These are phyloP conservation scores for Oropetium thomaeum DNA, from an alignment of 176 grass and related monocot genomes.

Conservation along the genomic window DNA sequence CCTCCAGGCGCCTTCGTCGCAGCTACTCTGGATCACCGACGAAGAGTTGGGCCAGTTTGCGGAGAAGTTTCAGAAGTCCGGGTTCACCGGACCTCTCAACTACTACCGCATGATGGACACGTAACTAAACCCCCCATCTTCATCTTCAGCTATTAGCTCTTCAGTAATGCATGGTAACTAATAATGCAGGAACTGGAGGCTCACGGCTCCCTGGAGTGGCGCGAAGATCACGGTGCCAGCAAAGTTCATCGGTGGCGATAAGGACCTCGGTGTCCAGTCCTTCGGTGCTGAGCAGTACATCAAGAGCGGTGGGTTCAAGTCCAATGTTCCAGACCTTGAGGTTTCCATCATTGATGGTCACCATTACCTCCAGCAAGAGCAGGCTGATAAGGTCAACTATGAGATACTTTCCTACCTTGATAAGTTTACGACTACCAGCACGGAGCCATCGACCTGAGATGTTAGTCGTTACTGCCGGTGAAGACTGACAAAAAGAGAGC, in stretches of 20 bases:
- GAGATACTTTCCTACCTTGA: constrained; percentile 56
- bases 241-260: constrained; percentile 47
- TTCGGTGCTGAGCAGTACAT: constrained; percentile 31
- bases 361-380: constrained; percentile 66
- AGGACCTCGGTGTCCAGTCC: constrained; percentile 37
- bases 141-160: not conserved
- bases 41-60: constrained; percentile 48
- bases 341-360: constrained; percentile 43
- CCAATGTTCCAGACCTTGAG: constrained; percentile 43
- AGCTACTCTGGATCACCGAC: constrained; percentile 48
- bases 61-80: constrained; percentile 59
- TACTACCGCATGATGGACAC: constrained; percentile 58
- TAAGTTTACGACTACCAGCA: no score
- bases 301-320: constrained; percentile 39
- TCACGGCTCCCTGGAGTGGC: constrained; percentile 54
- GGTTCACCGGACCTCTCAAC: constrained; percentile 66
- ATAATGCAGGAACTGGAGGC: constrained; percentile 46
- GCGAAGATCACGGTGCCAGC: constrained; percentile 45
- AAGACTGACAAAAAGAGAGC: no score
- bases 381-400: constrained; percentile 39
- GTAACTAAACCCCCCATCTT: not conserved
- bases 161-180: not conserved
- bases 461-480: no score
- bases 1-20: constrained; percentile 33
- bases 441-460: no score